These are phyloP conservation scores for Drechslerella coelobrocha DNA, from an alignment of 2,329 filamentous ascomycete species.

Conservation along the genomic window DNA sequence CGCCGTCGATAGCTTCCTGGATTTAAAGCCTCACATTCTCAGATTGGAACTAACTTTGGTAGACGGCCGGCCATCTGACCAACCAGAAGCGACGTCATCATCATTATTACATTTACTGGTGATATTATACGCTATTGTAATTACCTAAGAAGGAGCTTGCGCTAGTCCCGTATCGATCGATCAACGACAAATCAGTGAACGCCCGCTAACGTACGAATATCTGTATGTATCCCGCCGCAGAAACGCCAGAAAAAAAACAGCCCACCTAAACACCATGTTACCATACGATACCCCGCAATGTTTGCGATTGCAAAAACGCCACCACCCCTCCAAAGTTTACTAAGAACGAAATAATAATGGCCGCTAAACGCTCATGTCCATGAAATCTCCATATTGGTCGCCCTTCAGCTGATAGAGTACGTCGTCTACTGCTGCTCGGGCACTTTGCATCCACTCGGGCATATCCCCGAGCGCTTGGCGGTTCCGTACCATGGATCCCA, in stretches of 20 bases:
- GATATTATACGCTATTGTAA: neutral
- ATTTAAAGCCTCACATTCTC: constrained; percentile 22
- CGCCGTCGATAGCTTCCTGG: too few relatives aligned
- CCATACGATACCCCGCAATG: too few relatives aligned
- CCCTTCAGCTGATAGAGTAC: constrained; percentile 44
- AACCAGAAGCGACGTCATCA: neutral
- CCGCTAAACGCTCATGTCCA: constrained; percentile 38
- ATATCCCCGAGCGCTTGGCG: constrained; percentile 33
- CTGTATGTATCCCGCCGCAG: neutral
- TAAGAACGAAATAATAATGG: neutral
- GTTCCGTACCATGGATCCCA: constrained; percentile 36
- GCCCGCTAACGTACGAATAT: neutral
- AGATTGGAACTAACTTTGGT: constrained; percentile 1
- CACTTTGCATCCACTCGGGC: constrained; percentile 46
- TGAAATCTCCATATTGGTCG: constrained; percentile 40
- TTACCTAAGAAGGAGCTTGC: constrained; percentile 3
- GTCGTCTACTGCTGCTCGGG: constrained; percentile 47
- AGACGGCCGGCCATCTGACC: neutral
- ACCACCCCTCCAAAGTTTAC: neutral
- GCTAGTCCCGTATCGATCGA: neutral
- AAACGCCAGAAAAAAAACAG: neutral
- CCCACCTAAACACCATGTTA: neutral
- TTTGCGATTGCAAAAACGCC: constrained; percentile 35
- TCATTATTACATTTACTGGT: neutral
- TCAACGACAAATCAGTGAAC: neutral